Evolutionary conservation across 208 protist genomes (phyloP).

Genomic region (Wallacemonas sp.): DNA sequence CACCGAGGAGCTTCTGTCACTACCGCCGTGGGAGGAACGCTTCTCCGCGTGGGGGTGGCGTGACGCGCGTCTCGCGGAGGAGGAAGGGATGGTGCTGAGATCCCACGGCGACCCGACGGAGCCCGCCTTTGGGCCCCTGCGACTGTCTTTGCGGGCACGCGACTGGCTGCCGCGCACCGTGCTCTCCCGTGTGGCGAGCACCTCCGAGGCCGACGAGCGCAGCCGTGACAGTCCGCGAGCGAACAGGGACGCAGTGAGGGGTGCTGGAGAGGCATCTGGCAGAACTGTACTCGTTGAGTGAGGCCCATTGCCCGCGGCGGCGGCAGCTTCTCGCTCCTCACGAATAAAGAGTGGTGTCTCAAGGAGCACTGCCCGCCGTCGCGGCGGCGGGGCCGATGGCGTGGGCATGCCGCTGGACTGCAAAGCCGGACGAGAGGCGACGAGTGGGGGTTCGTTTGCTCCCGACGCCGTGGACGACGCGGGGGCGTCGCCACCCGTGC

Average conservation of each 20-base stretch:
- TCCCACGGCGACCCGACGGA: slow-evolving; percentile 15
- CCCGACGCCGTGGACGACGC: not conserved
- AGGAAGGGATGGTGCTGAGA: slow-evolving; percentile 18
- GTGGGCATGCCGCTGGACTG: slow-evolving; percentile 1
- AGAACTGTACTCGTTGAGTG: not conserved
- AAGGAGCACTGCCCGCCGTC: slow-evolving; percentile 24
- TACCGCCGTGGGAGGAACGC: not conserved
- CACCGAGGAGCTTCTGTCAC: slow-evolving; percentile 7
- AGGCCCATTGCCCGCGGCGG: not conserved
- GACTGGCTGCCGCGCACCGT: slow-evolving; percentile 9
- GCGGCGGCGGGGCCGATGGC: slow-evolving; percentile 19
- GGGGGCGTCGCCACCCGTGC: not conserved
- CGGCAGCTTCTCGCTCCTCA: slow-evolving; percentile 11
- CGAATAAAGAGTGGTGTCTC: slow-evolving; percentile 40
- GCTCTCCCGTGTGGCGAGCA: not conserved
- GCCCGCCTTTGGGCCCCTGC: not conserved
- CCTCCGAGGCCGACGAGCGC: not conserved
- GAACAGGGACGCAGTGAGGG: not conserved
- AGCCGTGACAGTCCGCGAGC: not conserved
- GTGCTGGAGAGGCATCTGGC: not conserved
- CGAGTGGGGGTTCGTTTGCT: not conserved
- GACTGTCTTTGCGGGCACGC: not conserved
- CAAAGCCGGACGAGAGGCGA: not conserved
- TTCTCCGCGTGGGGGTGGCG: not conserved
- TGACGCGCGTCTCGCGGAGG: not conserved